Percentiles rank a stretch among this genome's conserved stretches.
These are phyloP conservation scores for Russula olivacea DNA, from an alignment of 768 basidiomycete species.

Conservation along the genomic window DNA sequence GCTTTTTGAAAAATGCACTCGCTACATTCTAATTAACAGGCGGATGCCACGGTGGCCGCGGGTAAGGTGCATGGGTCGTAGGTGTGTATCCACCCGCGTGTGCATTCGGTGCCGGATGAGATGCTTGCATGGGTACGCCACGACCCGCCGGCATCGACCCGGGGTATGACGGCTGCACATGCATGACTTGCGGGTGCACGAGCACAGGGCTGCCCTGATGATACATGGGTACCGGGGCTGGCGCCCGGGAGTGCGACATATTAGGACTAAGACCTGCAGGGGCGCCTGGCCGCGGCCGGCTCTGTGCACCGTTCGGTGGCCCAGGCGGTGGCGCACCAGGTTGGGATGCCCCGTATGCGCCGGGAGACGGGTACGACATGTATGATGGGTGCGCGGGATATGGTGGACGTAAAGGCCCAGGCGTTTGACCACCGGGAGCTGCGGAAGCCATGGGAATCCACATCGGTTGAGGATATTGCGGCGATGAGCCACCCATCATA, in stretches of 20 bases:
- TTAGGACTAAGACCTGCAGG: slow-evolving; percentile 54
- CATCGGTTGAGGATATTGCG: slow-evolving; percentile 55
- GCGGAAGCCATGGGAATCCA: slow-evolving; percentile 49
- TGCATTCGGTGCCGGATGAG: slow-evolving; percentile 32
- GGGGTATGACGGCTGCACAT: slow-evolving; percentile 34
- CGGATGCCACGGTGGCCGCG: slow-evolving; percentile 9
- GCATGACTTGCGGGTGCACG: slow-evolving; percentile 44
- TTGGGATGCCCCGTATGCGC: slow-evolving; percentile 38
- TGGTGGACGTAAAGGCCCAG: slow-evolving; percentile 55
- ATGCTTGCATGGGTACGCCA: slow-evolving; percentile 37
- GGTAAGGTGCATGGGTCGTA: slow-evolving; percentile 12
- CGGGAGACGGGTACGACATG: slow-evolving; percentile 58
- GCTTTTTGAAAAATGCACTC: neutral
- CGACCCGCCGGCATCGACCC: slow-evolving; percentile 33
- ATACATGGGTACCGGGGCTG: slow-evolving; percentile 45
- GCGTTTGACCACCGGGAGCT: slow-evolving; percentile 40
- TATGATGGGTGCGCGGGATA: slow-evolving; percentile 50
- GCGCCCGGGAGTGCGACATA: slow-evolving; percentile 42
- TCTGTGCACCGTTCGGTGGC: slow-evolving; percentile 33
- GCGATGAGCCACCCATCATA: slow-evolving; percentile 53
- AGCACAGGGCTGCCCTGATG: slow-evolving; percentile 62
- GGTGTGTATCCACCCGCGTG: slow-evolving; percentile 18
- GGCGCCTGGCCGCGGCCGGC: slow-evolving; percentile 41
- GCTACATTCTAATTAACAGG: slow-evolving; percentile 3
- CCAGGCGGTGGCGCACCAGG: slow-evolving; percentile 43